A percentile compares a stretch with the other conserved stretches of the same genome.
These are phyloP conservation scores for Spencermartinsiella europaea DNA, from an alignment of 805 yeast species.

Conservation along the genomic window DNA sequence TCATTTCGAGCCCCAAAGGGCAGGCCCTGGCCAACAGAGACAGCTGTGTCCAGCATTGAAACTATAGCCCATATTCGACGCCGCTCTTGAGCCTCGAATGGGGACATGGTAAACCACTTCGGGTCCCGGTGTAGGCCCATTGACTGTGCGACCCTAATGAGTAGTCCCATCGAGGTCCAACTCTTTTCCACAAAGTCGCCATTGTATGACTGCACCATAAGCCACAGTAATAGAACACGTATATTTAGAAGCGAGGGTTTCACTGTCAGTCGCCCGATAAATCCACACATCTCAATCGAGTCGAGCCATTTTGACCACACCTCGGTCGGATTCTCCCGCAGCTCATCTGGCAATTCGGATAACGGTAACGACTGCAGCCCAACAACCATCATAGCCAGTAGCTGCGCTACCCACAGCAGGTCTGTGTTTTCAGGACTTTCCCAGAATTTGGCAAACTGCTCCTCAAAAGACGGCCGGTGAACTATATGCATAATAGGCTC, in stretches of 20 bases:
- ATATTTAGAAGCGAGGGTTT: conserved; percentile 29
- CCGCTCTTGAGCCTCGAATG: conserved; percentile 29
- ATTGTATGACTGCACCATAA: conserved; percentile 23
- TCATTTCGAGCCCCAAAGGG: conserved; percentile 26
- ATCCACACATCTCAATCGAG: conserved; percentile 28
- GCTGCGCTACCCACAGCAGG: conserved; percentile 27
- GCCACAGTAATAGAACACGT: conserved; percentile 29
- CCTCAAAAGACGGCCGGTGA: conserved; percentile 28
- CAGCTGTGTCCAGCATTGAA: conserved; percentile 22
- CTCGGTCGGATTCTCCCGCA: conserved; percentile 16
- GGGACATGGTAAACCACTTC: conserved; percentile 28
- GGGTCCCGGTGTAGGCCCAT: conserved; percentile 36
- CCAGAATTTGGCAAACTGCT: conserved; percentile 28
- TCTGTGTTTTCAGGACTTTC: conserved; percentile 24
- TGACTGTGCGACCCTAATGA: conserved; percentile 29
- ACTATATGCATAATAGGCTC: conserved; percentile 26
- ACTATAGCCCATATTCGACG: conserved; percentile 27
- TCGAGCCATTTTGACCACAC: conserved; percentile 26
- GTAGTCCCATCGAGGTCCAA: conserved; percentile 28
- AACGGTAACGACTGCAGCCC: conserved; percentile 26
- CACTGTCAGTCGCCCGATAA: conserved; percentile 26
- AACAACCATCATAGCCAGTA: conserved; percentile 26
- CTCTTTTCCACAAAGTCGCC: conserved; percentile 24
- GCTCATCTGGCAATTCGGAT: conserved; percentile 21
- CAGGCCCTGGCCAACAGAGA: conserved; percentile 28